Evolutionary conservation across 768 basidiomycete genomes (phyloP).

Genomic region (Rhodocollybia butyracea): DNA sequence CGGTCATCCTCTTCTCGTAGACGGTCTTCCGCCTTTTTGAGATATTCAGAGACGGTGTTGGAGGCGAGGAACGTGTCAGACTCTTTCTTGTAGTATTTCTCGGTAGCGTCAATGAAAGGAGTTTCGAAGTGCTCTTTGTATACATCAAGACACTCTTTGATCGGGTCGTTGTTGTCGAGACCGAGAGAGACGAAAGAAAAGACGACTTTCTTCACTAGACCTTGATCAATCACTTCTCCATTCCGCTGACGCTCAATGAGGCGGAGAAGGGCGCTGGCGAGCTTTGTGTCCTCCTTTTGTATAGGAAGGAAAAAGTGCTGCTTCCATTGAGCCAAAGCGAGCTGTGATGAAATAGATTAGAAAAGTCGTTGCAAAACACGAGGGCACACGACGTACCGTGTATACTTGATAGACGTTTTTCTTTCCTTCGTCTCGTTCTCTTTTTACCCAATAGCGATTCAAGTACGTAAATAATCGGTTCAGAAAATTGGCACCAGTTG

Average conservation of each 20-base stretch:
- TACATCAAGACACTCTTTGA: slow-evolving; percentile 89
- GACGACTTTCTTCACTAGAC: slow-evolving; percentile 90
- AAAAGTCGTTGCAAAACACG: neutral
- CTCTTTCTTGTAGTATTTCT: slow-evolving; percentile 89
- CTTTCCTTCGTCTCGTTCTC: slow-evolving; percentile 95
- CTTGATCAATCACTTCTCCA: slow-evolving; percentile 90
- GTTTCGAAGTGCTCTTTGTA: slow-evolving; percentile 90
- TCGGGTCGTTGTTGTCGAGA: slow-evolving; percentile 86
- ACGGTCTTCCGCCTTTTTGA: slow-evolving; percentile 92
- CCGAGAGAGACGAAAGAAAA: slow-evolving; percentile 95
- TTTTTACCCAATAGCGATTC: slow-evolving; percentile 98
- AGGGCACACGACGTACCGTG: slow-evolving; percentile 58
- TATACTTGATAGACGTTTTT: slow-evolving; percentile 96
- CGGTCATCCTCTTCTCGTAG: slow-evolving; percentile 93
- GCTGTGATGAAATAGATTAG: slow-evolving; percentile 39
- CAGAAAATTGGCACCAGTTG: slow-evolving; percentile 94
- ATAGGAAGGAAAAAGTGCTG: slow-evolving; percentile 84
- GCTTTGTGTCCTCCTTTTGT: slow-evolving; percentile 75
- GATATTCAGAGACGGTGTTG: slow-evolving; percentile 90
- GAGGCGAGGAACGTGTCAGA: slow-evolving; percentile 86
- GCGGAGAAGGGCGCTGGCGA: slow-evolving; percentile 83
- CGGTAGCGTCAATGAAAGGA: slow-evolving; percentile 87
- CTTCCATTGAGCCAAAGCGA: slow-evolving; percentile 97
- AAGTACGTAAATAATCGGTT: slow-evolving; percentile 97
- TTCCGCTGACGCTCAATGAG: slow-evolving; percentile 93